Percentiles rank a stretch among this genome's conserved stretches.
These are phyloP conservation scores for Debaryomyces psychrophilus DNA, from an alignment of 1,139 yeast genomes.

Conservation along the genomic window DNA sequence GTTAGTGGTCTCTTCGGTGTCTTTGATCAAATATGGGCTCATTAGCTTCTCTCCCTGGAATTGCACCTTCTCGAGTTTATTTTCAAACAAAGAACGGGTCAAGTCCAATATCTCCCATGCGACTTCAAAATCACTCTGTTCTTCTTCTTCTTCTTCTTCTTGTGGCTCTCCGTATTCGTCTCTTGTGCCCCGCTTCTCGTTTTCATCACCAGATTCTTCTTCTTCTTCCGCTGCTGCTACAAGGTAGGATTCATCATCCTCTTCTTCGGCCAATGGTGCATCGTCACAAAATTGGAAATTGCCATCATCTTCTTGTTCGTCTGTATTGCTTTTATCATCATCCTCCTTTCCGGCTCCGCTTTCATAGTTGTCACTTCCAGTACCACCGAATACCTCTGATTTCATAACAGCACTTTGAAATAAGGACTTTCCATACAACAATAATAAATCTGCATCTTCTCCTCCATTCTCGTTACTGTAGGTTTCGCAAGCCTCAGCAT, in stretches of 20 bases:
- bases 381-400: slow-evolving; percentile 79
- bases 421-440: slow-evolving; percentile 77
- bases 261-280: slow-evolving; percentile 52
- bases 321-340: slow-evolving; percentile 23
- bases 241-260: slow-evolving; percentile 35
- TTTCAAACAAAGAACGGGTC: slow-evolving; percentile 66
- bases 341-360: slow-evolving; percentile 24
- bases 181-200: slow-evolving; percentile 33
- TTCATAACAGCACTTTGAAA: slow-evolving; percentile 76
- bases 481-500: slow-evolving; percentile 73
- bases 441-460: slow-evolving; percentile 71
- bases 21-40: slow-evolving; percentile 38
- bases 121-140: slow-evolving; percentile 74
- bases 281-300: slow-evolving; percentile 62
- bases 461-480: slow-evolving; percentile 53
- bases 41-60: slow-evolving; percentile 18
- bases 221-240: slow-evolving; percentile 29
- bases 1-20: slow-evolving; percentile 35
- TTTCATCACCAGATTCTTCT: slow-evolving; percentile 38
- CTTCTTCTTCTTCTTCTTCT: slow-evolving; percentile 49
- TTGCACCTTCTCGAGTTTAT: slow-evolving; percentile 35
- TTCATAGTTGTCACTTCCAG: slow-evolving; percentile 25
- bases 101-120: slow-evolving; percentile 89
- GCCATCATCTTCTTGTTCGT: slow-evolving; percentile 31
- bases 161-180: slow-evolving; percentile 29